Evolutionary conservation across 768 basidiomycete genomes (phyloP).

Genomic region (Boletus tylopilopsis): DNA sequence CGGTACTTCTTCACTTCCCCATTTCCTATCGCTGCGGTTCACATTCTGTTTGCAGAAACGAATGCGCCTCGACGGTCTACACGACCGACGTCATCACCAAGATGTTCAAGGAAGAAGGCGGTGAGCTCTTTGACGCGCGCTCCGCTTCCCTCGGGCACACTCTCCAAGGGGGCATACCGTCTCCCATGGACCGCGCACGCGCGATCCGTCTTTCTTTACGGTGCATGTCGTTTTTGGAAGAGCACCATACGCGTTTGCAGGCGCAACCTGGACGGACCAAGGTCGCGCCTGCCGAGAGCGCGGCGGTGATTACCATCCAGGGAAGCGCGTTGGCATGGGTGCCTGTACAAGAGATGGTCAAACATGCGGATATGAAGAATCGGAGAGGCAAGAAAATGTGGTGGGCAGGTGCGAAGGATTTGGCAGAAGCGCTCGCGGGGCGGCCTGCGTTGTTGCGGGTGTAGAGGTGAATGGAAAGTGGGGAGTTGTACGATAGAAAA

Average conservation of each 20-base stretch:
- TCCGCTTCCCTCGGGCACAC: slow-evolving; percentile 97
- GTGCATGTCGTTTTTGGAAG: slow-evolving; percentile 93
- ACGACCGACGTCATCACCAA: slow-evolving; percentile 88
- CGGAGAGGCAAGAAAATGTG: slow-evolving; percentile 73
- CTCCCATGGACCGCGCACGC: slow-evolving; percentile 89
- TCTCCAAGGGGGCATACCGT: slow-evolving; percentile 92
- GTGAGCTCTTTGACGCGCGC: slow-evolving; percentile 85
- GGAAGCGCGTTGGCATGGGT: slow-evolving; percentile 79
- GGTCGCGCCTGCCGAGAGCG: slow-evolving; percentile 59
- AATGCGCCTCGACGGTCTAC: slow-evolving; percentile 84
- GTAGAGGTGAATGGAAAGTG: too few species aligned
- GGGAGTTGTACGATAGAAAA: too few species aligned
- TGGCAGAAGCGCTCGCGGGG: slow-evolving; percentile 74
- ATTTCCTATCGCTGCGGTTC: not conserved
- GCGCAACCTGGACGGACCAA: slow-evolving; percentile 50
- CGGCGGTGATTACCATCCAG: slow-evolving; percentile 91
- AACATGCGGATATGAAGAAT: slow-evolving; percentile 88
- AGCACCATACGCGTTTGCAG: slow-evolving; percentile 59
- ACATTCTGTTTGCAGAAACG: slow-evolving; percentile 53
- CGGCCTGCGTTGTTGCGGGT: slow-evolving; percentile 50
- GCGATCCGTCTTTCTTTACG: slow-evolving; percentile 87
- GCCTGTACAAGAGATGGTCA: slow-evolving; percentile 77
- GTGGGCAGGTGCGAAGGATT: slow-evolving; percentile 69
- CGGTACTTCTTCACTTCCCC: slow-evolving; percentile 48
- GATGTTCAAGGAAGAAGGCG: slow-evolving; percentile 96